Percentiles rank a stretch among this genome's conserved stretches.
These are phyloP conservation scores for Cladophialophora bantiana DNA, from an alignment of 2,329 filamentous ascomycete genomes.

Conservation along the genomic window DNA sequence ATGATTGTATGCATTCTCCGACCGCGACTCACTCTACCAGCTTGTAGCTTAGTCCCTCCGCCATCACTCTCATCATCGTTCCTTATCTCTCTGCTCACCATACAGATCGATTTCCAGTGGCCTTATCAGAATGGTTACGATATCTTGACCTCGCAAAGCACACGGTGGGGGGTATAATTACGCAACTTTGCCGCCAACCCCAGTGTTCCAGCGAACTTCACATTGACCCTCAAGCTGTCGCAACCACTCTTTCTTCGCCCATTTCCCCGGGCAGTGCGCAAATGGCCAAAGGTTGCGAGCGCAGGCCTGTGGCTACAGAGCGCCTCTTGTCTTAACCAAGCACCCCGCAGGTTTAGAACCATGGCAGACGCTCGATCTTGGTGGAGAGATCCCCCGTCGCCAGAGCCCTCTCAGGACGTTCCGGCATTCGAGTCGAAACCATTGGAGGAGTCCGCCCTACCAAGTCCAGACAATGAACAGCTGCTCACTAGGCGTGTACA, in stretches of 20 bases:
- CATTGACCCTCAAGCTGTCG: slow-evolving; percentile 45
- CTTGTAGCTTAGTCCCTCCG: neutral
- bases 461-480: slow-evolving; percentile 31
- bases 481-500: slow-evolving; percentile 64
- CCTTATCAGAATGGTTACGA: neutral
- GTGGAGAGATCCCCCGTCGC: slow-evolving; percentile 28
- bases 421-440: slow-evolving; percentile 27
- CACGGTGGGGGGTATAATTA: neutral
- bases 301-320: neutral
- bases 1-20: neutral
- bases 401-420: neutral
- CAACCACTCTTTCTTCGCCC: slow-evolving; percentile 46
- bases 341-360: slow-evolving; percentile 24
- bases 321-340: neutral
- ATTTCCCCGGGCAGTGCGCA: slow-evolving; percentile 42
- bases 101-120: neutral
- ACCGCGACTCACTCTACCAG: neutral
- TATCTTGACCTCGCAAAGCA: neutral
- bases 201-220: neutral
- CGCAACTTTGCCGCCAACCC: neutral
- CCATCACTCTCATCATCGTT: neutral
- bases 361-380: slow-evolving; percentile 37
- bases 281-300: slow-evolving; percentile 23
- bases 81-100: neutral
- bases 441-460: slow-evolving; percentile 20